Conservation (phyloP, 2,329 filamentous ascomycete species). For the Beauveria bassiana region DNA sequence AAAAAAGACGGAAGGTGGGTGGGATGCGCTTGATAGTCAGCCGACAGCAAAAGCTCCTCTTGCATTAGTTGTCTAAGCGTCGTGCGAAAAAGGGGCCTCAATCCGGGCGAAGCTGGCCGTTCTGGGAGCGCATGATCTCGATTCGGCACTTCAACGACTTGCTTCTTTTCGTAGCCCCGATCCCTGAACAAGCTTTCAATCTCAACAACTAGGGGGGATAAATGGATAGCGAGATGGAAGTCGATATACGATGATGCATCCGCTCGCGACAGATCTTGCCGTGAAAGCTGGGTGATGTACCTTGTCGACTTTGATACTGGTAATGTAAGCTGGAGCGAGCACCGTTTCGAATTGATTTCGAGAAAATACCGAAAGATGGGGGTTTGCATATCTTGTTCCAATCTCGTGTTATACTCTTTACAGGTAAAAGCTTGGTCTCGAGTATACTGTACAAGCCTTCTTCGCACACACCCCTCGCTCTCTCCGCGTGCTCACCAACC, state of each 20-base stretch:
- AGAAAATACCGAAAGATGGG: background rate
- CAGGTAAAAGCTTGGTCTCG: background rate
- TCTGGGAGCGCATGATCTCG: background rate
- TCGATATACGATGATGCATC: too few relatives aligned
- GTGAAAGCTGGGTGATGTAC: background rate
- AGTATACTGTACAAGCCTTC: background rate
- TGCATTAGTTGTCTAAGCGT: background rate
- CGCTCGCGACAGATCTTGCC: background rate
- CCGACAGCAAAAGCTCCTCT: background rate
- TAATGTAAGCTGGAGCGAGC: background rate
- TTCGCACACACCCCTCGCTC: background rate
- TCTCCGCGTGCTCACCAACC: background rate
- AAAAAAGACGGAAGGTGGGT: background rate
- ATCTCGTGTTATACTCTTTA: background rate
- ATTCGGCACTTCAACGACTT: background rate
- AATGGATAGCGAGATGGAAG: background rate
- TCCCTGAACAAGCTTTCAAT: background rate
- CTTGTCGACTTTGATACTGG: background rate
- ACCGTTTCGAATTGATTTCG: constrained; percentile 2
- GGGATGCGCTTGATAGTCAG: background rate
- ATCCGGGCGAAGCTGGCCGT: constrained; percentile 1
- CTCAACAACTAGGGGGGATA: background rate
- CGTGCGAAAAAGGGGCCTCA: background rate
- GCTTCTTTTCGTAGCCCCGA: background rate
- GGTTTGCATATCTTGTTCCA: background rate